Evolutionary conservation across 1,139 yeast species (phyloP).

Genomic region (Blastobotrys illinoisensis): DNA sequence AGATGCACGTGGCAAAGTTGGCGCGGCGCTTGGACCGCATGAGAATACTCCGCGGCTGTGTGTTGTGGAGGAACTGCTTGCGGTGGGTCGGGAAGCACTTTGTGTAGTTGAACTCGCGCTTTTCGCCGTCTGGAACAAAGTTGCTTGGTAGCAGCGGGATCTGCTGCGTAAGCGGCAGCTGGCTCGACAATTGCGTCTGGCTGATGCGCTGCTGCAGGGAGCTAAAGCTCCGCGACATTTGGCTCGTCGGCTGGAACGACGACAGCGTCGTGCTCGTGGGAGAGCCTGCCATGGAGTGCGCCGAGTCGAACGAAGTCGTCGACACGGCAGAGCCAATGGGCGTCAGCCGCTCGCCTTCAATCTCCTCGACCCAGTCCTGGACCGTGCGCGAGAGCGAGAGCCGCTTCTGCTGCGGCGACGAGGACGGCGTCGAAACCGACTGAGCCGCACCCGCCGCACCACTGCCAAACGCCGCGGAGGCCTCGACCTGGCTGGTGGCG

Average conservation of each 20-base stretch:
- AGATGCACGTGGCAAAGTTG: conserved; percentile 57
- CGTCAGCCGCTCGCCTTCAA: not conserved
- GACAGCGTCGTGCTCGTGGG: not conserved
- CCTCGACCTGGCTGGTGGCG: conserved; percentile 11
- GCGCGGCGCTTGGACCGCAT: conserved; percentile 46
- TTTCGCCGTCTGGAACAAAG: conserved; percentile 19
- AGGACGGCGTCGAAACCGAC: not conserved
- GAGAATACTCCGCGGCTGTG: conserved; percentile 52
- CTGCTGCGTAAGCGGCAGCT: conserved; percentile 1
- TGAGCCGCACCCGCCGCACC: not conserved
- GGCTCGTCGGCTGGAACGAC: not conserved
- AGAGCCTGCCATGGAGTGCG: not conserved
- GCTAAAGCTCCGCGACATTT: too few species aligned
- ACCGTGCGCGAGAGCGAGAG: not conserved
- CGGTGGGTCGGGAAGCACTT: conserved; percentile 82
- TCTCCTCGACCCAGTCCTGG: not conserved
- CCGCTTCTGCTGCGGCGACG: not conserved
- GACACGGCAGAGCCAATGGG: not conserved
- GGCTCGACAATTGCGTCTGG: not conserved
- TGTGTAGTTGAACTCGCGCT: conserved; percentile 41
- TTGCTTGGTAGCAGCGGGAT: conserved; percentile 9
- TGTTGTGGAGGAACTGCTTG: conserved; percentile 56
- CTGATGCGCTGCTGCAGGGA: not conserved
- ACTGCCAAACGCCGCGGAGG: too few species aligned
- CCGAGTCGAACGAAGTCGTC: not conserved